Conservation (phyloP, 2,329 filamentous ascomycete species). For the Calonectria montana region DNA sequence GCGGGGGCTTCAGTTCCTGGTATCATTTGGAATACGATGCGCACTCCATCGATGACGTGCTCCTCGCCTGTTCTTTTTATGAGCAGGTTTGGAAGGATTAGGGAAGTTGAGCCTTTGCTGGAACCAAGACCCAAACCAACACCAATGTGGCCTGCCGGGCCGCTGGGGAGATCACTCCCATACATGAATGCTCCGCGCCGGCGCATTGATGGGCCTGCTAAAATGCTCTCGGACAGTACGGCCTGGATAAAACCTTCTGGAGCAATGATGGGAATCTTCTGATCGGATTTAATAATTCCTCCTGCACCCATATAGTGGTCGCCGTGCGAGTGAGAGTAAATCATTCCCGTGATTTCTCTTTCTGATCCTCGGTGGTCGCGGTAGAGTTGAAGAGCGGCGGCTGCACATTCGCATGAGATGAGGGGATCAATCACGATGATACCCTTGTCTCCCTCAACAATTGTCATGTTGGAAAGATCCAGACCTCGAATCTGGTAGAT, state of each 20-base stretch:
- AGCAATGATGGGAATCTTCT: slow-evolving; percentile 40
- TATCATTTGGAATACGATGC: slow-evolving; percentile 54
- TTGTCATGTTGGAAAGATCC: slow-evolving; percentile 16
- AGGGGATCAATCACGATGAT: slow-evolving; percentile 19
- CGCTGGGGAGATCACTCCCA: slow-evolving; percentile 44
- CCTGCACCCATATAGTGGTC: slow-evolving; percentile 14
- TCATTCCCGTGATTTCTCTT: not conserved
- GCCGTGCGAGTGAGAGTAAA: slow-evolving; percentile 17
- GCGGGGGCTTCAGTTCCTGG: slow-evolving; percentile 55
- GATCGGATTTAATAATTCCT: not conserved
- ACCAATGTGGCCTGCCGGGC: slow-evolving; percentile 50
- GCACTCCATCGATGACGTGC: slow-evolving; percentile 47
- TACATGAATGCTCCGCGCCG: slow-evolving; percentile 54
- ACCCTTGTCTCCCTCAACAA: slow-evolving; percentile 2
- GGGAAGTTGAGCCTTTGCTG: slow-evolving; percentile 42
- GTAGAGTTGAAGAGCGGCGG: slow-evolving; percentile 9
- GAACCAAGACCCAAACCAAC: slow-evolving; percentile 50
- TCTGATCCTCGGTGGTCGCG: not conserved
- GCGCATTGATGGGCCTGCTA: slow-evolving; percentile 53
- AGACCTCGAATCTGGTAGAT: slow-evolving; percentile 11
- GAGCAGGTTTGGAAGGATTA: not conserved
- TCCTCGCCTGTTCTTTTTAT: slow-evolving; percentile 43
- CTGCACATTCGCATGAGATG: slow-evolving; percentile 11
- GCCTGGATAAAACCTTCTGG: slow-evolving; percentile 54
- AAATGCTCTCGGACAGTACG: slow-evolving; percentile 52